Percentiles rank a stretch among this genome's conserved stretches.
Evolutionary conservation across 2,329 filamentous ascomycete species (phyloP).

Genomic region (Aspergillus neoniger): DNA sequence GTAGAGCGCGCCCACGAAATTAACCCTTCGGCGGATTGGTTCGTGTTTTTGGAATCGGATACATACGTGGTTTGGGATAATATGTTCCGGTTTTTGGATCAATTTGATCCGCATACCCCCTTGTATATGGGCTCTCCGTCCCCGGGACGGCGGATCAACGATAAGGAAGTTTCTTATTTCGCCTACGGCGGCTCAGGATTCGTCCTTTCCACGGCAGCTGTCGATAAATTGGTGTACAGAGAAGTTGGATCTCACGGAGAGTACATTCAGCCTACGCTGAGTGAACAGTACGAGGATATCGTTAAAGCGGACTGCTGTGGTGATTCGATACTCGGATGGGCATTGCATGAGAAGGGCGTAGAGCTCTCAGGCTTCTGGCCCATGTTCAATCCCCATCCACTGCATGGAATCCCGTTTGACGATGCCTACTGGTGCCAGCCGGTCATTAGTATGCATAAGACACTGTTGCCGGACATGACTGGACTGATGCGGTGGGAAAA

Average conservation of each 20-base stretch:
- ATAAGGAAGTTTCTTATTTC: slow-evolving; percentile 41
- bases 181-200: slow-evolving; percentile 55
- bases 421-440: slow-evolving; percentile 56
- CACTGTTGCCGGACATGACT: slow-evolving; percentile 51
- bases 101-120: slow-evolving; percentile 48
- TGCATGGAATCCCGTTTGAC: slow-evolving; percentile 53
- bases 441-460: slow-evolving; percentile 53
- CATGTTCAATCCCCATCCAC: slow-evolving; percentile 52
- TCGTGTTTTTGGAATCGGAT: slow-evolving; percentile 60
- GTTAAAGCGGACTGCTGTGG: slow-evolving; percentile 55
- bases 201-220: slow-evolving; percentile 49
- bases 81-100: slow-evolving; percentile 52
- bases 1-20: slow-evolving; percentile 53
- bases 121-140: slow-evolving; percentile 55
- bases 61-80: slow-evolving; percentile 53
- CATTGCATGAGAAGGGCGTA: slow-evolving; percentile 49
- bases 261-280: slow-evolving; percentile 44
- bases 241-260: slow-evolving; percentile 30
- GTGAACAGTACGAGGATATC: slow-evolving; percentile 44
- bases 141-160: slow-evolving; percentile 34
- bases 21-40: slow-evolving; percentile 55
- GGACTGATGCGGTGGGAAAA: slow-evolving; percentile 51
- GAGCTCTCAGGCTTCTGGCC: slow-evolving; percentile 52
- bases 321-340: slow-evolving; percentile 55
- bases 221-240: slow-evolving; percentile 43